Conservation (phyloP, 2,329 filamentous ascomycete genomes). For the Fonsecaea nubica region DNA sequence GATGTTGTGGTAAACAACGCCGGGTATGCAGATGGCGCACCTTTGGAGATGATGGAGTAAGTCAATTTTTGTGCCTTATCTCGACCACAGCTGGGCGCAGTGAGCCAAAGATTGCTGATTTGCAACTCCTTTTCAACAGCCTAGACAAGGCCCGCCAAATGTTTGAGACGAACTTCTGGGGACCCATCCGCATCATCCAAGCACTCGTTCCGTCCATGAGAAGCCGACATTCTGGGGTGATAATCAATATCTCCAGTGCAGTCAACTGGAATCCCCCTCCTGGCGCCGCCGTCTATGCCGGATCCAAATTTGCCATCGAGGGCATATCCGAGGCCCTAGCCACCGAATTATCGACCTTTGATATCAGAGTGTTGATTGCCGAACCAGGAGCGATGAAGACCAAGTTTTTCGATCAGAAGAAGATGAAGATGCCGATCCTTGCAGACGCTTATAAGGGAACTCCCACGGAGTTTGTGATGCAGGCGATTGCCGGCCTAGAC, state of each 20-base stretch:
- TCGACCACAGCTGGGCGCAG: background rate
- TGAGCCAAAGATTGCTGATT: background rate
- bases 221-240: conserved; percentile 20
- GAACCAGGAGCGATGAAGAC: conserved; percentile 54
- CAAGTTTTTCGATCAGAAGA: conserved; percentile 45
- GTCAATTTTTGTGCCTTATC: background rate
- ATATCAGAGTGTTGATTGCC: conserved; percentile 49
- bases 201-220: conserved; percentile 32
- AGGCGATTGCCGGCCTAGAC: conserved; percentile 30
- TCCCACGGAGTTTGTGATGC: conserved; percentile 16
- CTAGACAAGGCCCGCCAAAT: conserved; percentile 24
- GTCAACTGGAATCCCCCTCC: conserved; percentile 39
- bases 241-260: conserved; percentile 32
- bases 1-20: conserved; percentile 43
- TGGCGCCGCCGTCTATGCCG: conserved; percentile 41
- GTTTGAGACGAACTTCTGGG: conserved; percentile 39
- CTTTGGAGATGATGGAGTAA: conserved; percentile 37
- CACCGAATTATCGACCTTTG: conserved; percentile 47
- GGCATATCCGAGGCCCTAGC: conserved; percentile 49
- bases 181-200: conserved; percentile 32
- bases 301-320: conserved; percentile 53
- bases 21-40: conserved; percentile 33
- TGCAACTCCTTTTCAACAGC: background rate
- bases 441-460: conserved; percentile 28
- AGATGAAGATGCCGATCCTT: conserved; percentile 18